Conservation (phyloP, 192 early-diverging fungal genomes). For the Coemansia sp. region DNA sequence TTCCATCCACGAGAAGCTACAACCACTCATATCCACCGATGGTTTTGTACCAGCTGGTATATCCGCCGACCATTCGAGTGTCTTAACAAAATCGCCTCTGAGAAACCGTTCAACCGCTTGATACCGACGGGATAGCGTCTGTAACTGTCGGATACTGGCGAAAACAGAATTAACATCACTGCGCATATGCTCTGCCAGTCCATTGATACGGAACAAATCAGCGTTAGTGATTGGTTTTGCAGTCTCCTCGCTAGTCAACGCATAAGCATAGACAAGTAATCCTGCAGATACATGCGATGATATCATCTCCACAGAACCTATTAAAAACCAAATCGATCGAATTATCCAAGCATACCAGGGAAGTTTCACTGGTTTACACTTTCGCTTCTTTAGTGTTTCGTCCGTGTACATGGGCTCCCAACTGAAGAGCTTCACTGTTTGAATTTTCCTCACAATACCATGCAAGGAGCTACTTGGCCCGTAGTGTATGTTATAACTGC, state of each 20-base stretch:
- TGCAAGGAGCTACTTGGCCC: background rate
- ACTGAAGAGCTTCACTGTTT: conserved; percentile 38
- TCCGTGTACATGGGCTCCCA: conserved; percentile 36
- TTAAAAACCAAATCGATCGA: conserved; percentile 10
- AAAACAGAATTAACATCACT: background rate
- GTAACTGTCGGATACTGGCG: background rate
- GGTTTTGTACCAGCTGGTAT: background rate
- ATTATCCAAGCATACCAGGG: conserved; percentile 36
- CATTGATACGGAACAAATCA: conserved; percentile 18
- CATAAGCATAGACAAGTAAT: conserved; percentile 8
- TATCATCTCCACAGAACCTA: background rate
- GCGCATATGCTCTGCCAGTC: conserved; percentile 5
- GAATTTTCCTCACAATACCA: conserved; percentile 18
- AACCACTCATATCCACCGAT: conserved; percentile 11
- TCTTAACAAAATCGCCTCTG: conserved; percentile 24
- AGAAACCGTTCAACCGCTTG: conserved; percentile 15
- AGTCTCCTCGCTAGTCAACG: background rate
- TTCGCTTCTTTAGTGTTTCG: background rate
- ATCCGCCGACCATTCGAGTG: conserved; percentile 1
- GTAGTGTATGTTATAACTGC: background rate
- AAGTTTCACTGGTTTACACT: background rate
- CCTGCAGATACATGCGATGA: conserved; percentile 5
- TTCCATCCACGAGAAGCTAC: conserved; percentile 18
- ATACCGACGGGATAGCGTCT: background rate
- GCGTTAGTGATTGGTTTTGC: conserved; percentile 17